Evolutionary conservation across 129 eudicot species (phyloP).

Genomic region (Glebionis coronaria): DNA sequence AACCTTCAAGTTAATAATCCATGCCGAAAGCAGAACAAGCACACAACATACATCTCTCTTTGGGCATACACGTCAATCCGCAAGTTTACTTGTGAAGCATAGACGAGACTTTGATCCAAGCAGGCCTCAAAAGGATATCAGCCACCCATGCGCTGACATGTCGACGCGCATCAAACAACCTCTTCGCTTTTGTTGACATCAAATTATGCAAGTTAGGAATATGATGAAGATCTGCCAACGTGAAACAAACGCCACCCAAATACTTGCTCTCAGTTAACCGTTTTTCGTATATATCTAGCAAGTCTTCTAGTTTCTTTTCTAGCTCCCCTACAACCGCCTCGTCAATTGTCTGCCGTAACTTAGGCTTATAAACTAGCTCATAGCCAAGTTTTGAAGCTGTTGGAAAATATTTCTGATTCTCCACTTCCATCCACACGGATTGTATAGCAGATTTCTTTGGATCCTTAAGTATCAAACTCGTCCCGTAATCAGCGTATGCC

Average conservation of each 20-base stretch:
- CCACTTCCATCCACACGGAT: too few relatives aligned
- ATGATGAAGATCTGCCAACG: not conserved
- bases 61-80: too few relatives aligned
- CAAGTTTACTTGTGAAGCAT: not conserved
- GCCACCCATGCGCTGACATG: conserved; percentile 9
- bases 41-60: too few relatives aligned
- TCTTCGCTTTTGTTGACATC: not conserved
- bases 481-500: conserved; percentile 41
- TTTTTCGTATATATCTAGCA: not conserved
- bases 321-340: conserved; percentile 7
- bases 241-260: not conserved
- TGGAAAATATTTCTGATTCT: not conserved
- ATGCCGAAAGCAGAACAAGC: too few relatives aligned
- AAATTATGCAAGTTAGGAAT: not conserved
- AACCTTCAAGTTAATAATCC: too few relatives aligned
- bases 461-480: conserved; percentile 27
- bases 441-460: conserved; percentile 30
- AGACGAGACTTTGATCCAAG: conserved; percentile 3
- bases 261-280: not conserved
- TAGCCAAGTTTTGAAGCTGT: not conserved
- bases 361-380: not conserved
- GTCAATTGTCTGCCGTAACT: conserved; percentile 2
- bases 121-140: not conserved
- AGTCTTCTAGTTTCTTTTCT: not conserved
- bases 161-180: not conserved